A percentile compares a stretch with the other conserved stretches of the same genome.
These are phyloP conservation scores for Ustilago hordei DNA, from an alignment of 1,284 basidiomycete species.

Conservation along the genomic window DNA sequence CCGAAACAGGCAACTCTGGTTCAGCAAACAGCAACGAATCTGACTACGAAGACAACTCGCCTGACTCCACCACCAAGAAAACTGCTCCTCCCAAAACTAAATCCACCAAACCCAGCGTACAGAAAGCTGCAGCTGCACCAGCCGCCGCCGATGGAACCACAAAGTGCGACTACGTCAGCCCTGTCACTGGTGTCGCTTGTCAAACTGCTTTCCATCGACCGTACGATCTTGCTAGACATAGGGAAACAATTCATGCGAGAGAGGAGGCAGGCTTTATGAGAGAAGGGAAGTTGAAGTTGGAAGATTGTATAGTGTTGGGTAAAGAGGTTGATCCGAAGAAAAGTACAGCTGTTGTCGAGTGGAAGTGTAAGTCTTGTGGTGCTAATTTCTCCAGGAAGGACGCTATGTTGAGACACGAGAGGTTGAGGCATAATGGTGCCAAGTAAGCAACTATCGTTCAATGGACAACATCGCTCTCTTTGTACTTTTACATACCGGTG, in stretches of 20 bases:
- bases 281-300: constrained; percentile 56
- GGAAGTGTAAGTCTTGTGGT: constrained; percentile 65
- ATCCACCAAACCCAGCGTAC: constrained; percentile 7
- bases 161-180: constrained; percentile 67
- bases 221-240: constrained; percentile 67
- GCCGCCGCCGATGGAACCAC: constrained; percentile 42
- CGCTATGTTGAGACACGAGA: constrained; percentile 64
- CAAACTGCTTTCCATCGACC: constrained; percentile 67
- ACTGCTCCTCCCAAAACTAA: constrained; percentile 9
- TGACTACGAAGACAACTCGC: constrained; percentile 40
- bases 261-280: constrained; percentile 64
- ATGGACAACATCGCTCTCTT: neutral
- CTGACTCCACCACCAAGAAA: constrained; percentile 6
- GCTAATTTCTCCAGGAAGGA: constrained; percentile 62
- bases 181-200: constrained; percentile 57
- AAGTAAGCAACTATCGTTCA: constrained; percentile 15
- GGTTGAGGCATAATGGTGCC: constrained; percentile 52
- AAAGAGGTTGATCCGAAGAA: constrained; percentile 68
- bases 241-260: constrained; percentile 67
- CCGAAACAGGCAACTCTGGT: constrained; percentile 35
- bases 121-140: constrained; percentile 6
- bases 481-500: too few relatives aligned
- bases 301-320: constrained; percentile 66
- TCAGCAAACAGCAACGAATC: constrained; percentile 37
- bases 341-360: constrained; percentile 64